These are phyloP conservation scores for Gynostemma pentaphyllum DNA, from an alignment of 306 rosid species.

Conservation along the genomic window DNA sequence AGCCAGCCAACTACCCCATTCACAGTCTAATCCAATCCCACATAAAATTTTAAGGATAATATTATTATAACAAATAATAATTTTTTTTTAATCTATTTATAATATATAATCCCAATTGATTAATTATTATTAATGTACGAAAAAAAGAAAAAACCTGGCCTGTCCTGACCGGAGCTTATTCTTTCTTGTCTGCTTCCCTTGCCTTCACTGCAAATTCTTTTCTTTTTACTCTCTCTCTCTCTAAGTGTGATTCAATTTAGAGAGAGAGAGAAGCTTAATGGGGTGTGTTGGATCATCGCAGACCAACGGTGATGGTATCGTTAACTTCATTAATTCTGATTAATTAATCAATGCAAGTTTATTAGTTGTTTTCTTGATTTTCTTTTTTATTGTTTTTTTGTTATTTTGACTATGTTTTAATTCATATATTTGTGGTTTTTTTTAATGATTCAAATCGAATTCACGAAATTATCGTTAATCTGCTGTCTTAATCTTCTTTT, in stretches of 20 bases:
- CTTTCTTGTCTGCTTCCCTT: background rate
- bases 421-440: background rate
- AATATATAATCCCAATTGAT: too few species aligned
- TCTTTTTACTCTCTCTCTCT: background rate
- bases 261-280: constrained; percentile 25
- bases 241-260: background rate
- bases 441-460: background rate
- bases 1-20: background rate
- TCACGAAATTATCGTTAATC: background rate
- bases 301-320: constrained; percentile 70
- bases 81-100: background rate
- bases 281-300: constrained; percentile 91
- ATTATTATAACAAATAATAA: too few species aligned
- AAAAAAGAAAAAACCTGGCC: too few species aligned
- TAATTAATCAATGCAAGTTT: constrained; percentile 1
- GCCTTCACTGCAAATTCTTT: background rate
- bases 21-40: background rate
- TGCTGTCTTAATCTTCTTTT: background rate
- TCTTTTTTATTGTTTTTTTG: background rate
- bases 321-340: constrained; percentile 14
- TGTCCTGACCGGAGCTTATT: background rate
- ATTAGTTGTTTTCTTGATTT: background rate
- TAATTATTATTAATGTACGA: background rate
- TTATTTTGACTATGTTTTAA: background rate
- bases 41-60: background rate